Base-by-base conservation (phyloP, 768 basidiomycete species). In the Termitomyces sp. region DNA sequence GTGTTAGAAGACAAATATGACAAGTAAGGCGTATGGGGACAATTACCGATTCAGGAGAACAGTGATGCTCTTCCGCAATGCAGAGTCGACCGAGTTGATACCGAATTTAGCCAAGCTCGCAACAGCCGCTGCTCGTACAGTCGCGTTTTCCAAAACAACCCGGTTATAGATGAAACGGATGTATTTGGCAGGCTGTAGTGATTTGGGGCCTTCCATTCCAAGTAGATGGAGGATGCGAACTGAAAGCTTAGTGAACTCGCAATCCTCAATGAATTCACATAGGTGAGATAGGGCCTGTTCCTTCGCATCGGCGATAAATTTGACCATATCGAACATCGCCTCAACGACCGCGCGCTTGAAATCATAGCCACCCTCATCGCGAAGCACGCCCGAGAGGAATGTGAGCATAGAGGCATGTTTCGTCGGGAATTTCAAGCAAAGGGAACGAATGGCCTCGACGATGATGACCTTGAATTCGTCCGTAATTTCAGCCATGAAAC, bases 401-500 rank as follows among this genome's bases (percentile, higher is more conserved):
- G 88, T 84, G 56, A 99, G 88, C 96, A 99, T 98, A 40, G 94
- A 89, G 1, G 84, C 89, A 66, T 99, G 94, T 75, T 99, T 99
- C 32, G 88, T 76, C 2, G 97, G 97, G 81, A 99, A 99, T 72
- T 99, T 99, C 76, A 99, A 87, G 74, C 95, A 98, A 30, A 99
- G 85, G 9, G 96, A 94, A 50, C 97, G 91, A 69, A 99, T 94
- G 56, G 97, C 97, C 59, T 98, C 94, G 55, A 99, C 97, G 48
- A 99, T 97, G 74, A 99, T 97, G 68, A 98, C 95, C 78, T 98
- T 98, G 84, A 99, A 99, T 73, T 99, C 97, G 72, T 99, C 97
- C 62, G 93, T 96, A 73, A 99, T 98, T 72, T 99, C 97, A 56
- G 88, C 83, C 95, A 99, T 97, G 79, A 99, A 99, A 40, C 94